Evolutionary conservation across 1,284 basidiomycete genomes (phyloP).

Genomic region (Marasmius oreades): DNA sequence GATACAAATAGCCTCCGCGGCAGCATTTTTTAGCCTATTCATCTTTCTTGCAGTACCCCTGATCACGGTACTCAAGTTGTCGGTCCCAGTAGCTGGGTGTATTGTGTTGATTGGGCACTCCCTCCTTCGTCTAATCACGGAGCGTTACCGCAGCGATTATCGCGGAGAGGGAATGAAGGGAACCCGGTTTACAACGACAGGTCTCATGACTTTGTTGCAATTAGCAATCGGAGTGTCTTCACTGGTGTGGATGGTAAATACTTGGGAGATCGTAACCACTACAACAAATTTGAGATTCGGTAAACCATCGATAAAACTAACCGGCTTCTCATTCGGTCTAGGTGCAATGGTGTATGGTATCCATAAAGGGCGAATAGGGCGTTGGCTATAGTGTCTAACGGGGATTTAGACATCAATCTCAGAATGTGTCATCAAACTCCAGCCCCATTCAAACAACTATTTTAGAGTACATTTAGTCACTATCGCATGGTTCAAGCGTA

Average conservation of each 20-base stretch:
- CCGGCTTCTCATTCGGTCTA: background rate
- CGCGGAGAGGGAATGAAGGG: background rate
- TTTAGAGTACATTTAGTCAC: too few species aligned
- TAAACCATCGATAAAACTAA: background rate
- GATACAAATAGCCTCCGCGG: conserved; percentile 18
- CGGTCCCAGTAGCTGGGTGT: background rate
- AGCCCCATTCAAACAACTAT: background rate
- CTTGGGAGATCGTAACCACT: background rate
- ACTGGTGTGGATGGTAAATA: background rate
- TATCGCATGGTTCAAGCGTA: background rate
- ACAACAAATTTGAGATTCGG: background rate
- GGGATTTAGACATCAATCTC: too few species aligned
- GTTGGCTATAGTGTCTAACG: background rate
- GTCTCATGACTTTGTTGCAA: background rate
- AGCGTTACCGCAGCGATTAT: conserved; percentile 5
- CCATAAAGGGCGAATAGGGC: background rate
- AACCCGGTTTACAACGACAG: background rate
- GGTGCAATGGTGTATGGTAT: background rate
- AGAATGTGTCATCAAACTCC: too few species aligned
- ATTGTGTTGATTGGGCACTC: conserved; percentile 3
- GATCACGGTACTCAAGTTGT: background rate
- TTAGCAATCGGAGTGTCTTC: background rate
- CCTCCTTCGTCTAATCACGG: conserved; percentile 6
- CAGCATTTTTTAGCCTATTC: conserved; percentile 16
- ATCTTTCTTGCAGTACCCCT: background rate